phyloP scores from a whole-genome alignment of 1,139 yeast species.

The Yamadazyma diospyri region DNA sequence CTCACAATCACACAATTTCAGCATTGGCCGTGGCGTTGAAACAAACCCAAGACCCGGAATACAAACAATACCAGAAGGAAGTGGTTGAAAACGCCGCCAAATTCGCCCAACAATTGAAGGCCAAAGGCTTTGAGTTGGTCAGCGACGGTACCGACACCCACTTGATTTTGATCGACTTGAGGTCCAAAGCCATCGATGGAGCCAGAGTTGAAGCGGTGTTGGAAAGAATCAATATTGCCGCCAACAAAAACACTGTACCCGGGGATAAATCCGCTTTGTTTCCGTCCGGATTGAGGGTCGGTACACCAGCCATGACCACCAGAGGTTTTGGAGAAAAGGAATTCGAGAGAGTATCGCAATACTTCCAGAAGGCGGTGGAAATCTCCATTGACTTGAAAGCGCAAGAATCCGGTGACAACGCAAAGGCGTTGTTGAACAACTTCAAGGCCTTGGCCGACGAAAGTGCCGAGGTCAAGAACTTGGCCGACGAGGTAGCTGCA shows the following conservation, averaged over 20 bases:
- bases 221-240: slow-evolving; percentile 88
- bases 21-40: slow-evolving; percentile 93
- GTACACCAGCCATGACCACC: slow-evolving; percentile 98
- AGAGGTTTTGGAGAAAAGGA: slow-evolving; percentile 84
- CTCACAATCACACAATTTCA: slow-evolving; percentile 95
- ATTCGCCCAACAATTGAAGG: slow-evolving; percentile 66
- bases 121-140: slow-evolving; percentile 73
- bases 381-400: slow-evolving; percentile 58
- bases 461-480: slow-evolving; percentile 52
- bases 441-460: slow-evolving; percentile 66
- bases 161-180: slow-evolving; percentile 79
- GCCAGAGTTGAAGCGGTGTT: slow-evolving; percentile 92
- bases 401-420: slow-evolving; percentile 55
- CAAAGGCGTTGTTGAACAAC: slow-evolving; percentile 60
- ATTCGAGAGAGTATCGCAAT: slow-evolving; percentile 72
- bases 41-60: slow-evolving; percentile 85
- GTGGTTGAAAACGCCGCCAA: slow-evolving; percentile 78
- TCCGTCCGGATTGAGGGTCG: slow-evolving; percentile 95
- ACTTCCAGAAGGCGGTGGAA: slow-evolving; percentile 75
- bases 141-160: slow-evolving; percentile 95
- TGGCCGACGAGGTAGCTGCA: slow-evolving; percentile 55
- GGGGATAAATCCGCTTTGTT: slow-evolving; percentile 93
- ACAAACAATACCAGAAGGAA: slow-evolving; percentile 76
- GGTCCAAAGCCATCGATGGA: slow-evolving; percentile 87
- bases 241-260: slow-evolving; percentile 93